Base-by-base conservation (phyloP, 2,329 filamentous ascomycete genomes). In the Calonectria hongkongensis region DNA sequence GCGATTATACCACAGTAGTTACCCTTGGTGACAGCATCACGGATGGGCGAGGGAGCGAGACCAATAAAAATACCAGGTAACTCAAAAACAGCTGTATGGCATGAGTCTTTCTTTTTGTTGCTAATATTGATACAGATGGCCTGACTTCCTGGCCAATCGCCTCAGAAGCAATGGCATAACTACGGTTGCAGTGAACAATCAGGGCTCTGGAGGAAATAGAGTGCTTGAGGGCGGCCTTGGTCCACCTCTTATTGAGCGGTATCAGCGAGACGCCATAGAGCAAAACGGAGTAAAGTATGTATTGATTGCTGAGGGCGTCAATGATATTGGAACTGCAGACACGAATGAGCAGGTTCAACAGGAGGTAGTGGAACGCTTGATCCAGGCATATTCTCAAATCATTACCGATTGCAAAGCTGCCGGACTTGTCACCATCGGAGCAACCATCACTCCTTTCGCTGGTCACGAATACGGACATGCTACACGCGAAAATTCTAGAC, bases 1-100 rank as follows among this genome's bases (percentile, higher is more conserved):
- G 36, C n/a, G 21, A 60, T 9, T 41, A 60, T 18, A 41, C 33
- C 1, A 41, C 54, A 41, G 7, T 60, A 41, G 54, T 60, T 27
- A 21, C 54, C 3, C 54, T 60, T 10, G 54, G 54, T 2, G 54
- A 60, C 21, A 60, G 54, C 10, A 60, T 60, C 36, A 60, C 54
- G 13, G 54, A 60, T 27, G 54, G 54, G 15, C 54, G 54, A 7
- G 54, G 54, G 39, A 60, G 54, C 15, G 33, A 60, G 39, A 60
- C 54, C 13, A 25, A 60, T 28, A 41, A 41, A 15, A 60, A 60
- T 21, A 60, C 54, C 7, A 12, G 54, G 54, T 60, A 39, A 41
- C 2, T 27, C 7, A 39, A 2, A 6, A 4, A 7, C 13, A 58
- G 6, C 2, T 27, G 27, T 5, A 12, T 16, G 8, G 5, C 15